Percentiles rank a stretch among this genome's conserved stretches.
These are phyloP conservation scores for Fusarium verticillioides DNA, from an alignment of 2,329 filamentous ascomycete genomes.

Conservation along the genomic window DNA sequence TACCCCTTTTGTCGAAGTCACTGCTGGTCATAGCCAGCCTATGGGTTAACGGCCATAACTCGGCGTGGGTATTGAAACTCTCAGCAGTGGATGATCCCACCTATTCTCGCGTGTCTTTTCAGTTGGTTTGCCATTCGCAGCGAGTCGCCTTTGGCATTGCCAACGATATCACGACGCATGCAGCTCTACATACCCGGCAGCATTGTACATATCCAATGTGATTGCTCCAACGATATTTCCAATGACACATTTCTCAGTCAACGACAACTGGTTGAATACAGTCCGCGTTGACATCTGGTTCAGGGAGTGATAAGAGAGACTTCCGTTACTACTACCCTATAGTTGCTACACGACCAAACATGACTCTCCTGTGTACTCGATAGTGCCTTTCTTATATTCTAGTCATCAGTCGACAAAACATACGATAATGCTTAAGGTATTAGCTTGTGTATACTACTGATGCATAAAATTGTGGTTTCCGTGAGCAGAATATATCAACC, in stretches of 20 bases:
- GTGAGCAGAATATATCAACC: background rate
- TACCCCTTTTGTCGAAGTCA: no score
- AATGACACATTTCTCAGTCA: background rate
- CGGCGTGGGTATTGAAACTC: background rate
- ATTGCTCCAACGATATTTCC: background rate
- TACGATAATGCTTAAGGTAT: background rate
- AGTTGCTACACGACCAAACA: background rate
- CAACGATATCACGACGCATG: background rate
- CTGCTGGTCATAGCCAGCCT: background rate
- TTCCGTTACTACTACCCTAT: background rate
- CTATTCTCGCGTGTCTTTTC: background rate
- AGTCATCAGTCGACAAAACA: background rate
- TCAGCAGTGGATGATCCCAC: no score
- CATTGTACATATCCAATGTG: background rate
- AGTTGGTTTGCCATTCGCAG: background rate
- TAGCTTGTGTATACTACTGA: background rate
- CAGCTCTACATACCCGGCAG: background rate
- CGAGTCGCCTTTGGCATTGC: background rate
- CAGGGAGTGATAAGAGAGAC: background rate
- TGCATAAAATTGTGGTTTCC: no score
- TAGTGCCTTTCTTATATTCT: background rate
- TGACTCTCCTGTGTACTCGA: background rate
- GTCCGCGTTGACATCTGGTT: background rate
- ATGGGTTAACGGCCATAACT: background rate
- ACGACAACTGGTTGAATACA: background rate